Evolutionary conservation across 371 early-diverging fungal genomes (phyloP), one percentile per base, ranked within the genome.

Genomic region (Syncephalastrum monosporum): DNA sequence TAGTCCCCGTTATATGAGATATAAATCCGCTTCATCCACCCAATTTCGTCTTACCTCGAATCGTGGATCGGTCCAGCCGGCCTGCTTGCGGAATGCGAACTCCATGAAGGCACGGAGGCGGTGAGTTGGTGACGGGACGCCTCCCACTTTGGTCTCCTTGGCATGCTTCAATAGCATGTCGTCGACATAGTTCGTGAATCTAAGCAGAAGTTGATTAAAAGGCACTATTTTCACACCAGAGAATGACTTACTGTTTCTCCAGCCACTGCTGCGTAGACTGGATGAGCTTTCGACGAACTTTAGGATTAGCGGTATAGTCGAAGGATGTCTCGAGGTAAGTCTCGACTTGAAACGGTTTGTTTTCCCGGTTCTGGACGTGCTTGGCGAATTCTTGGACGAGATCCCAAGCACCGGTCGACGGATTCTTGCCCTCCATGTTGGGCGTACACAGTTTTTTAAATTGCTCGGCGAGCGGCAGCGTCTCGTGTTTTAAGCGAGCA

Each of bases 31-130:
- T 42, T 15, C 1, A 19, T 13, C 13, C 12, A 0, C 12, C 42
- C 4, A 8, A 17, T 27, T 3, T 8, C 23, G 4, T 13, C 23
- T 44, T 69, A 86, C 74, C 73, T 88, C 85, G 17, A 86, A 68
- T 15, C 69, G 67, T 47, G 71, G 68, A 51, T 65, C 74, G 42
- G 65, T 74, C 85, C 72, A 84, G 25, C 53, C 74, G 53, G 74
- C 73, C 50, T 76, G 66, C 33, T 74, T 72, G 46, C 64, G 65
- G 61, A 87, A 87, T 51, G 77, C 79, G 38, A 90, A 54, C 24
- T 84, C 75, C 55, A 93, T 68, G 57, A 74, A 90, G 1, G 88
- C 91, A 16, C 83, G 74, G 21, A 93, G 75, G 41, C 81, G 84
- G 51, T 77, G 75, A 51, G 81, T 63, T 16, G 86, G 74, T 1